phyloP scores from a whole-genome alignment of 257 asterid species.

The Paulownia fortunei region DNA sequence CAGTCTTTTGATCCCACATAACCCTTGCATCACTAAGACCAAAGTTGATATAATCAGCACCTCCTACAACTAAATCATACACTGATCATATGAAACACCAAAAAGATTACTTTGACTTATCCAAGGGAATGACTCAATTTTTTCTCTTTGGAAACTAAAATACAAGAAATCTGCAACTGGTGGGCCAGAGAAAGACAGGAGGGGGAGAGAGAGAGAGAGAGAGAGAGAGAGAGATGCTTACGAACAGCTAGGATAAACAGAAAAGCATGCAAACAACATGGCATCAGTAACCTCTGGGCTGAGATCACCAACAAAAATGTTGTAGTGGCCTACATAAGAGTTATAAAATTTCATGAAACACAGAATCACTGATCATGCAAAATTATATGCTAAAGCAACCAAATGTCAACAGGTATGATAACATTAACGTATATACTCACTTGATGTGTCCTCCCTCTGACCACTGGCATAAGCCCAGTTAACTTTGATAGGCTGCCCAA shows the following conservation, averaged over 20 bases:
- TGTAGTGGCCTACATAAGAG: constrained; percentile 69
- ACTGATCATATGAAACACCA: constrained; percentile 4
- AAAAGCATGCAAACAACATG: constrained; percentile 79
- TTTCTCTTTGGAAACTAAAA: not conserved
- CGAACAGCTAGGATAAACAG: constrained; percentile 85
- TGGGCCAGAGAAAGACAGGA: not conserved
- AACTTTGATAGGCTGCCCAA: constrained; percentile 98
- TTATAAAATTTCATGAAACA: constrained; percentile 25
- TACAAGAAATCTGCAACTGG: not conserved
- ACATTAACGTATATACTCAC: constrained; percentile 44
- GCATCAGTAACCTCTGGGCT: constrained; percentile 98
- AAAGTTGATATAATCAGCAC: constrained; percentile 26
- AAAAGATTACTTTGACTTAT: not conserved
- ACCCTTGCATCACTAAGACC: constrained; percentile 85
- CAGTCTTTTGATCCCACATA: constrained; percentile 98
- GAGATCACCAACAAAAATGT: constrained; percentile 94
- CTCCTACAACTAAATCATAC: constrained; percentile 17
- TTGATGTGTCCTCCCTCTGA: constrained; percentile 95
- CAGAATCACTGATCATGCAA: not conserved
- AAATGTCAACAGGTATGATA: constrained; percentile 1
- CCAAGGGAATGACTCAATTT: not conserved
- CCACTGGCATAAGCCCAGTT: constrained; percentile 95
- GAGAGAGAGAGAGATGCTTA: constrained; percentile 54
- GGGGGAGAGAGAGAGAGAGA: not conserved
- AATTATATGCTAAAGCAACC: constrained; percentile 1